Evolutionary conservation across 345 rosid genomes (phyloP).

Genomic region (Camelina sativa): DNA sequence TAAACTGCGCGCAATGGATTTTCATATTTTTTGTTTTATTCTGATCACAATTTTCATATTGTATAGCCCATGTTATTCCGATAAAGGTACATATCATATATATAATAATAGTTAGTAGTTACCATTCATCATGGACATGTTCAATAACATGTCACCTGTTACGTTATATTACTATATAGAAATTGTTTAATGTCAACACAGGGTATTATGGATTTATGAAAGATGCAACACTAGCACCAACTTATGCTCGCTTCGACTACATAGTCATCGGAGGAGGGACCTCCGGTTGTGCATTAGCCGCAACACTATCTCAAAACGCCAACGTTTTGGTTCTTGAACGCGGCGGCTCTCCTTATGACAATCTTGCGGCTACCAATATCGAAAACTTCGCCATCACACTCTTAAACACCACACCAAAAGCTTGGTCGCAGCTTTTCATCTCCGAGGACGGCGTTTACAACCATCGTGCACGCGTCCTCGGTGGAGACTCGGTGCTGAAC

Average conservation of each 20-base stretch:
- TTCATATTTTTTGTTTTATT: constrained; percentile 14
- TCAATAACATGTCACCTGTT: not conserved
- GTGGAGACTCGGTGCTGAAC: constrained; percentile 74
- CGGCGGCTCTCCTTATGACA: constrained; percentile 69
- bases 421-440: constrained; percentile 65
- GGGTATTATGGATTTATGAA: constrained; percentile 58
- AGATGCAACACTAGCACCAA: constrained; percentile 61
- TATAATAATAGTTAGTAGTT: not conserved
- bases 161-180: not conserved
- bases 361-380: constrained; percentile 45
- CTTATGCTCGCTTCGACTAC: constrained; percentile 54
- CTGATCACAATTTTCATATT: constrained; percentile 33
- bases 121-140: constrained; percentile 15
- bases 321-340: constrained; percentile 70
- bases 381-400: constrained; percentile 49
- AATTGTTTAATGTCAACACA: constrained; percentile 35
- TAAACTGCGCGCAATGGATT: constrained; percentile 30
- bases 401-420: constrained; percentile 46
- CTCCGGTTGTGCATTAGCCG: constrained; percentile 75
- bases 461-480: constrained; percentile 67
- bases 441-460: constrained; percentile 81
- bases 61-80: constrained; percentile 47
- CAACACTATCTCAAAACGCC: constrained; percentile 62
- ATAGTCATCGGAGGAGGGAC: constrained; percentile 86
- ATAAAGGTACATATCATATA: constrained; percentile 44